Evolutionary conservation across 208 protist species (phyloP).

Genomic region (Naegleria fowleri): DNA sequence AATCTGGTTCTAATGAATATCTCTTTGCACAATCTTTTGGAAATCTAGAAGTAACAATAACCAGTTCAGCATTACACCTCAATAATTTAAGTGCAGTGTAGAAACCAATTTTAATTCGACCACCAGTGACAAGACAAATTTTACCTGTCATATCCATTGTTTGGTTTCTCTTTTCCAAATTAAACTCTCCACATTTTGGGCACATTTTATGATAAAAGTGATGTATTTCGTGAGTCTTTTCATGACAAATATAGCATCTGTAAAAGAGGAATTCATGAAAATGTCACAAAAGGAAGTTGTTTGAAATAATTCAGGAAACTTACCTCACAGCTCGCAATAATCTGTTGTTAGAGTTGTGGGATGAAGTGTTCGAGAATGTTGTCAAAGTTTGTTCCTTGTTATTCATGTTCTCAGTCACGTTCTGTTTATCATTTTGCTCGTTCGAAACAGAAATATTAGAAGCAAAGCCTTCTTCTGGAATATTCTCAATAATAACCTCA

Average conservation of each 20-base stretch:
- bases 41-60: background rate
- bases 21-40: constrained; percentile 15
- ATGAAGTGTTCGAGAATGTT: background rate
- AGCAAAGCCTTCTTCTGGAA: background rate
- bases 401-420: background rate
- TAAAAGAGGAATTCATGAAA: background rate
- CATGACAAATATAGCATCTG: background rate
- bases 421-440: background rate
- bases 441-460: background rate
- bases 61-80: constrained; percentile 64
- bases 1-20: constrained; percentile 42
- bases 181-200: background rate
- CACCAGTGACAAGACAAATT: constrained; percentile 39
- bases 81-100: constrained; percentile 74
- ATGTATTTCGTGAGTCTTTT: background rate
- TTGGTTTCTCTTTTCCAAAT: background rate
- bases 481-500: background rate
- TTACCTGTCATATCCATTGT: constrained; percentile 33
- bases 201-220: background rate
- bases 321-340: too few relatives aligned
- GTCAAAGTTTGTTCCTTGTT: background rate
- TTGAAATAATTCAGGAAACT: too few relatives aligned
- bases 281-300: too few relatives aligned
- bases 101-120: constrained; percentile 85
- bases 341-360: background rate